Evolutionary conservation across 164 flowering plant species (phyloP).

Genomic region (Vitis riparia): DNA sequence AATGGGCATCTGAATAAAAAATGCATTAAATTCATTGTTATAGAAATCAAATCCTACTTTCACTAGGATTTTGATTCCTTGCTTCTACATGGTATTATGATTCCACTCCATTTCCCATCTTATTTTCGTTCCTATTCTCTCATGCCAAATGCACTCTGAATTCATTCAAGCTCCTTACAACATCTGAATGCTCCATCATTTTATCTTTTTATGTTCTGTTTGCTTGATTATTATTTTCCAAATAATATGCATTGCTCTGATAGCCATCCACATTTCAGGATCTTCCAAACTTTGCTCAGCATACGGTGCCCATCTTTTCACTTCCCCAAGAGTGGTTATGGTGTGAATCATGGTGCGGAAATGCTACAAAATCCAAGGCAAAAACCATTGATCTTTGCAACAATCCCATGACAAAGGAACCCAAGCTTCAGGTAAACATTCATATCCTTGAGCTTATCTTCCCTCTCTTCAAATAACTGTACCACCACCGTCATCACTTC

Average conservation of each 20-base stretch:
- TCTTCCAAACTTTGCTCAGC: slow-evolving; percentile 99
- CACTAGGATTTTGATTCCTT: no score
- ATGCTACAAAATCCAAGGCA: slow-evolving; percentile 81
- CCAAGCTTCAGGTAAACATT: slow-evolving; percentile 81
- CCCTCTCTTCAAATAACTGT: neutral
- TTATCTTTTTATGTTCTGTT: neutral
- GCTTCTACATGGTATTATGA: no score
- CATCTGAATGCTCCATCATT: neutral
- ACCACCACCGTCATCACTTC: neutral
- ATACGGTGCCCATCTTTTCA: slow-evolving; percentile 86
- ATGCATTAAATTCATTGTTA: no score
- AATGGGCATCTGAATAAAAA: no score
- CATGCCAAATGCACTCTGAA: no score
- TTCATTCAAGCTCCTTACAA: no score
- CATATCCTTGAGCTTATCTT: neutral
- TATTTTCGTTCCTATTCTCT: no score
- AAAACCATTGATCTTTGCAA: slow-evolving; percentile 97
- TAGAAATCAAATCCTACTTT: no score
- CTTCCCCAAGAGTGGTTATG: slow-evolving; percentile 98
- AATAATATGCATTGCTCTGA: slow-evolving; percentile 1
- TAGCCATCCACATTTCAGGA: slow-evolving; percentile 52
- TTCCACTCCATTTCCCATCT: no score
- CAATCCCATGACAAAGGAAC: slow-evolving; percentile 99
- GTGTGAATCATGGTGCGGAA: slow-evolving; percentile 99
- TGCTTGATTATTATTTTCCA: neutral